Conservation (phyloP, 2,329 filamentous ascomycete species). For the Anisogramma anomala region DNA sequence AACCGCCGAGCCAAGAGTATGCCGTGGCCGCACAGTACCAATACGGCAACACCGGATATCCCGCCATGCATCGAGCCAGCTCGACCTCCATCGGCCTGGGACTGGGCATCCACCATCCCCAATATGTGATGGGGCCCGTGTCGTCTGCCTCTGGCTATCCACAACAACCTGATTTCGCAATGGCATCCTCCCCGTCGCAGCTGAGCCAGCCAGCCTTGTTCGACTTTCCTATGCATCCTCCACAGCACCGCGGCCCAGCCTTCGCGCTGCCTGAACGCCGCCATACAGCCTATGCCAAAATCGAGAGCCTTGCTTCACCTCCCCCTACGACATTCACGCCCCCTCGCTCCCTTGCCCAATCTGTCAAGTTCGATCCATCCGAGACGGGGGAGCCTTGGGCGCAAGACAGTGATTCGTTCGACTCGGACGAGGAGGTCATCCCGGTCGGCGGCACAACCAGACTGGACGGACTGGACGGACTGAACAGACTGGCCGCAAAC, state of each 20-base stretch:
- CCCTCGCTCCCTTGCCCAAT: not conserved
- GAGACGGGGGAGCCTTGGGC: conserved; percentile 34
- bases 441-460: conserved; percentile 25
- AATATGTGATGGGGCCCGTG: conserved; percentile 11
- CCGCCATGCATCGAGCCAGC: conserved; percentile 16
- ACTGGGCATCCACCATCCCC: conserved; percentile 8
- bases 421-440: conserved; percentile 48
- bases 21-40: conserved; percentile 21
- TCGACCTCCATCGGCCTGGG: conserved; percentile 14
- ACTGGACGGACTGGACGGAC: conserved; percentile 11
- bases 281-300: conserved; percentile 1
- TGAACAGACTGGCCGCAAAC: conserved; percentile 22
- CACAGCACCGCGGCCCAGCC: not conserved
- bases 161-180: not conserved
- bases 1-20: conserved; percentile 31
- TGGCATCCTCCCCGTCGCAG: conserved; percentile 5
- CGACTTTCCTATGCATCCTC: conserved; percentile 2
- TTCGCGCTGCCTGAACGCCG: conserved; percentile 1
- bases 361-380: conserved; percentile 2
- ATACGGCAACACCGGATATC: conserved; percentile 24
- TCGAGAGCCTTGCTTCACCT: conserved; percentile 3
- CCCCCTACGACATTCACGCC: conserved; percentile 1
- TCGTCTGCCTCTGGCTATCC: conserved; percentile 5
- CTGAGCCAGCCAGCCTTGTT: conserved; percentile 8
- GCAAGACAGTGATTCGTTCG: conserved; percentile 50